Evolutionary conservation across 148 eudicot species (phyloP), one percentile per base, ranked within the genome.

Genomic region (Fagopyrum tataricum): DNA sequence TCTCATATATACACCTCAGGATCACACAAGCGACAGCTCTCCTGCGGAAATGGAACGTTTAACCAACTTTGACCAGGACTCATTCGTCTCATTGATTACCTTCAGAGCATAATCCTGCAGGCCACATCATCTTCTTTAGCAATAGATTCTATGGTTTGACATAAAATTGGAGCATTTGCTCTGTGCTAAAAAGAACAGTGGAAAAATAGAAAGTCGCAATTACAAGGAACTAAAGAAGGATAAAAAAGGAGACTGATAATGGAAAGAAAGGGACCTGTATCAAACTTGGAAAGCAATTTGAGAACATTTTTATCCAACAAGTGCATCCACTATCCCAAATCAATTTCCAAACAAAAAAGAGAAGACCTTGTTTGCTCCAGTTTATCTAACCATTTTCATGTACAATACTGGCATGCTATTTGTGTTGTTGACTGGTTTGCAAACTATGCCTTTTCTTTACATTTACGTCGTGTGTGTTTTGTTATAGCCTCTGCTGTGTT

Each of bases 61-160:
- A 48, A 94, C 96, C 61, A 94, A 89, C 74, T 88, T 91, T 46
- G 96, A 91, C 98, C 98, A 94, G 5, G 97, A 82, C 72, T 94
- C 98, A 31, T 94, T 94, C 5, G 98, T 91, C 83, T 94, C 97
- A 0, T 83, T 80, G 67, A 94, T 94, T 52, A 94, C 89, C 86
- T 88, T 94, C 47, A 91, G 89, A 49, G 98, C 97, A 80, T 85
- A 94, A 78, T 94, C 98, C 98, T 94, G 91, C 14, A 49, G 4
- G 39, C 2, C 18, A 31, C 44, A 31, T 1, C 49, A 46, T 46
- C 43, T 64, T 64, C 17, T 31, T 64, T 37, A 64, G 49, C 49
- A 8, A 13, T 13, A 46, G 49, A 10, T 46, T 10, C 9, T 31
- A 14, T 64, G 5, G 6, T 1, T 37, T 64, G 15, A 37, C 69